Conservation (phyloP, 2,329 filamentous ascomycete species). For the Aspergillus chevalieri region DNA sequence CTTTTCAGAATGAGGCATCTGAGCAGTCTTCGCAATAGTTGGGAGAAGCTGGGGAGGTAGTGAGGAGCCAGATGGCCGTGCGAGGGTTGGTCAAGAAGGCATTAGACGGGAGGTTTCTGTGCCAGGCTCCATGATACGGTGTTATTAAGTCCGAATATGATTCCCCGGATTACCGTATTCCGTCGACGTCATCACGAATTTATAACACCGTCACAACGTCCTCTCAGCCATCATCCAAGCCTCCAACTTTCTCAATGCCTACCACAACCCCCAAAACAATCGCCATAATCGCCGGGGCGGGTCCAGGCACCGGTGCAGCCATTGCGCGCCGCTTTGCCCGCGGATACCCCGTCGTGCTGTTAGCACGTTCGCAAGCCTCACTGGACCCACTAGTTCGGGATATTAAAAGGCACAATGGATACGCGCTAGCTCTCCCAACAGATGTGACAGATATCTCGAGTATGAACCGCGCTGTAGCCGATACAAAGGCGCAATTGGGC, state of each 20-base stretch:
- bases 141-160: no score
- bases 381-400: conserved; percentile 62
- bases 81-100: no score
- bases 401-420: conserved; percentile 61
- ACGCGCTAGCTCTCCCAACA: conserved; percentile 63
- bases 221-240: no score
- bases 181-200: no score
- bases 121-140: no score
- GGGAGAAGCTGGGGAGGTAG: no score
- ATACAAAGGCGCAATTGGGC: conserved; percentile 10
- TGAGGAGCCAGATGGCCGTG: no score
- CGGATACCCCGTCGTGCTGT: conserved; percentile 65
- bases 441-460: conserved; percentile 53
- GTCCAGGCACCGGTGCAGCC: conserved; percentile 14
- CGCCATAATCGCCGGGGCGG: conserved; percentile 18
- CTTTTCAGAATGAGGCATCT: no score
- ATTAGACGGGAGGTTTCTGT: no score
- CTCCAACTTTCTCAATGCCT: neutral
- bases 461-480: conserved; percentile 29
- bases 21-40: no score
- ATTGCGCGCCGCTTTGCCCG: conserved; percentile 54
- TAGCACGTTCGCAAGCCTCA: conserved; percentile 62
- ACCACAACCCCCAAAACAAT: conserved; percentile 3
- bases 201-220: no score
- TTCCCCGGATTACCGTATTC: no score